Evolutionary conservation across 768 basidiomycete species (phyloP), one percentile per base, ranked within the genome.

Genomic region (Agrocybe pediades): DNA sequence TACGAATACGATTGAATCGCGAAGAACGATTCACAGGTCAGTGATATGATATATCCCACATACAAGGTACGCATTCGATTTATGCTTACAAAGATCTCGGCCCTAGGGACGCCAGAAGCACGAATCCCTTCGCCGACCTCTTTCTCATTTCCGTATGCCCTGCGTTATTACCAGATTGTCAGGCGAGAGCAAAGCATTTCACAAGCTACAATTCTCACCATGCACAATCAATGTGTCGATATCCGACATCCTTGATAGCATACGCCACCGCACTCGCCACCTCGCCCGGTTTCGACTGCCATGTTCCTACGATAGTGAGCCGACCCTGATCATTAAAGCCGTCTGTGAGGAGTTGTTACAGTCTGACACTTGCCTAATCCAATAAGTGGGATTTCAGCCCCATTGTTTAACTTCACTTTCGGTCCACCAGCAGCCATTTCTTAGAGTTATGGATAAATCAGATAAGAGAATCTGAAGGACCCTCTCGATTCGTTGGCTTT

Each of bases 101-200:
- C 80, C 58, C 93, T 79, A 23, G 87, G 85, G 20, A 94, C 79
- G 24, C 90, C 94, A 53, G 86, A 87, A 27, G 78, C 81, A 58
- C 79, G 84, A 64, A 95, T 83, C 9, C 91, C 93, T 56, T 85
- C 79, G 6, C 92, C 93, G 15, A 95, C 92, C 58, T 90, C 86
- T 62, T 84, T 83, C 68, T 94, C 91, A 65, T 93, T 94, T 51
- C 80, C 79, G 62, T 88, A 88, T 39, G 50, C 73, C 78, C 86
- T 84, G 73, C 16, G 20, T 55, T 36, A 54, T 23, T 51, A 20
- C 13, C 43, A 24, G 57, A 64, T 64, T 64, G 64, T 68, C 62
- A 60, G 53, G 33, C 46, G 42, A 41, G 46, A 50, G 43, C 20
- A 43, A 40, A 36, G 40, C 27, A 19, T 13, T 44, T 20, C 41